Conservation (phyloP, 352 stramenopile genomes). For the Phytophthora podocarpi region DNA sequence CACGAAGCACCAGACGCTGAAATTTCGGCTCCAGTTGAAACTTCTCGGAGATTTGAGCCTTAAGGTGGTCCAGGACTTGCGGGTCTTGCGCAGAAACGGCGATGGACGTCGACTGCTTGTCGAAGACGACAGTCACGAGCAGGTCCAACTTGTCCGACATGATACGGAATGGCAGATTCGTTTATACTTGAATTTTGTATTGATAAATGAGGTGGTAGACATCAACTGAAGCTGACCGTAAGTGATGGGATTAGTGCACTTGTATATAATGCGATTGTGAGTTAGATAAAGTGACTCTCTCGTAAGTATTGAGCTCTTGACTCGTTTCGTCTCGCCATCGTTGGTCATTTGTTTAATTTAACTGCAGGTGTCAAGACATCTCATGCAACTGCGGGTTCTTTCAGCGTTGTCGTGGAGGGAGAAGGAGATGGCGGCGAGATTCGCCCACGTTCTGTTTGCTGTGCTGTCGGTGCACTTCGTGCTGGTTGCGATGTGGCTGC, state of each 20-base stretch:
- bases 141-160: conserved; percentile 25
- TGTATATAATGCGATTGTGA: too few relatives aligned
- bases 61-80: conserved; percentile 38
- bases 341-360: too few relatives aligned
- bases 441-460: conserved; percentile 5
- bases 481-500: conserved; percentile 15
- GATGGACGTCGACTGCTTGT: conserved; percentile 45
- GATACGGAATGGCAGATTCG: too few relatives aligned
- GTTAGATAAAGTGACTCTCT: too few relatives aligned
- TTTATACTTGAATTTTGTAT: neutral
- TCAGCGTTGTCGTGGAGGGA: neutral
- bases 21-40: conserved; percentile 48
- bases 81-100: conserved; percentile 23
- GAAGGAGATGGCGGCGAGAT: neutral
- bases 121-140: conserved; percentile 53
- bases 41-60: conserved; percentile 29
- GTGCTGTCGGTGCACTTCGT: conserved; percentile 23
- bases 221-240: too few relatives aligned
- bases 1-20: conserved; percentile 62
- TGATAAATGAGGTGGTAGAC: too few relatives aligned
- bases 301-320: too few relatives aligned
- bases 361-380: too few relatives aligned
- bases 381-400: neutral
- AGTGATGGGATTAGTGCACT: too few relatives aligned
- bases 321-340: too few relatives aligned